Conservation (phyloP, 2,329 filamentous ascomycete genomes). For the Aaosphaeria pasadenensis region DNA sequence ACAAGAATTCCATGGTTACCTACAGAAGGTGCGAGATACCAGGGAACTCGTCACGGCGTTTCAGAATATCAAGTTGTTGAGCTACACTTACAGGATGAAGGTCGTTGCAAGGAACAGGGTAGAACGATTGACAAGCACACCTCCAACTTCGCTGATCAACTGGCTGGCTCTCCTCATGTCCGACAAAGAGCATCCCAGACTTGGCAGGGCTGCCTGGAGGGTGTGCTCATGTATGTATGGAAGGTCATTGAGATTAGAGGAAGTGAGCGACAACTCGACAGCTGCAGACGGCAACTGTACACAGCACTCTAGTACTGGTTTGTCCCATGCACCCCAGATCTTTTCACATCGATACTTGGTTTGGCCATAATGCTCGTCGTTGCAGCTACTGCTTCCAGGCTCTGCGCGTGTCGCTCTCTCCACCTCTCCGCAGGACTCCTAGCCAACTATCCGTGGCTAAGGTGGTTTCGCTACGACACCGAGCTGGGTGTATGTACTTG, state of each 20-base stretch:
- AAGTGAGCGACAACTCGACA: background rate
- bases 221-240: constrained; percentile 20
- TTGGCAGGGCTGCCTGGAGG: constrained; percentile 14
- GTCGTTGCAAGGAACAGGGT: background rate
- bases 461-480: constrained; percentile 5
- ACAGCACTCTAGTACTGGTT: constrained; percentile 1
- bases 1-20: constrained; percentile 5
- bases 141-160: constrained; percentile 1
- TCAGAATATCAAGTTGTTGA: too few species aligned
- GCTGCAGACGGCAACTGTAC: constrained; percentile 4
- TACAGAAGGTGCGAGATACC: background rate
- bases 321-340: constrained; percentile 15
- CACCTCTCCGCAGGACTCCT: background rate
- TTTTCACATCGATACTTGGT: constrained; percentile 1
- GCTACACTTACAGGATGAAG: background rate
- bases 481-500: constrained; percentile 5
- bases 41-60: too few species aligned
- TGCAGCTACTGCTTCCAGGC: constrained; percentile 2
- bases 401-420: background rate
- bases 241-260: constrained; percentile 2
- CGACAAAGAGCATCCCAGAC: constrained; percentile 2
- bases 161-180: constrained; percentile 2
- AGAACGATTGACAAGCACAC: background rate
- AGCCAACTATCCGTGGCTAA: constrained; percentile 3
- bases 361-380: constrained; percentile 1